A percentile compares a stretch with the other conserved stretches of the same genome.
Evolutionary conservation across 2,329 filamentous ascomycete species (phyloP).

Genomic region (Incumbomyces delicatus): DNA sequence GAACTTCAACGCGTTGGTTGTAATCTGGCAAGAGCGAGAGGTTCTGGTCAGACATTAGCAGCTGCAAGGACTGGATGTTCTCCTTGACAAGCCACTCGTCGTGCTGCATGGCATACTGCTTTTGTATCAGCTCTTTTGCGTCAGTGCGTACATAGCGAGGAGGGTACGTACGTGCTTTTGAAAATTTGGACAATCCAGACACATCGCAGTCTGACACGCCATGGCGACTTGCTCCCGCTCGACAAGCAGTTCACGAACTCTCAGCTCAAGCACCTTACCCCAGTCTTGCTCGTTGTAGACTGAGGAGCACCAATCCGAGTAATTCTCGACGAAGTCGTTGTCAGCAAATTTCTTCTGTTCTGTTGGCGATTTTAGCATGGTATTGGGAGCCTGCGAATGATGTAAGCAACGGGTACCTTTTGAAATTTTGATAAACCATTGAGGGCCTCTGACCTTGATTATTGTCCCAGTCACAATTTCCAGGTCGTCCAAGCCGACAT

Average conservation of each 20-base stretch:
- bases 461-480: constrained; percentile 71
- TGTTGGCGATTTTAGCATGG: constrained; percentile 30
- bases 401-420: constrained; percentile 33
- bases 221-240: constrained; percentile 56
- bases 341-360: constrained; percentile 52
- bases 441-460: constrained; percentile 41
- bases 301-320: constrained; percentile 61
- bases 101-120: constrained; percentile 84
- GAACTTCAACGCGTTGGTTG: constrained; percentile 82
- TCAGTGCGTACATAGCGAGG: too few relatives aligned
- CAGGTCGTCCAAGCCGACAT: constrained; percentile 66
- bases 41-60: constrained; percentile 90
- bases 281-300: constrained; percentile 81
- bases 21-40: constrained; percentile 93
- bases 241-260: constrained; percentile 67
- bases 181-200: constrained; percentile 65
- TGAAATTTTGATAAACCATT: constrained; percentile 40
- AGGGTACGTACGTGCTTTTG: constrained; percentile 68
- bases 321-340: constrained; percentile 58
- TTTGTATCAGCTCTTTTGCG: constrained; percentile 10
- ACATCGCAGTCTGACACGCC: constrained; percentile 54
- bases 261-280: constrained; percentile 66
- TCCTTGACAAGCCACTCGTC: constrained; percentile 95
- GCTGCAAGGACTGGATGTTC: constrained; percentile 77
- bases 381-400: constrained; percentile 25